Evolutionary conservation across 495 filamentous ascomycete species (phyloP).

Genomic region (Pyrenula massariospora): DNA sequence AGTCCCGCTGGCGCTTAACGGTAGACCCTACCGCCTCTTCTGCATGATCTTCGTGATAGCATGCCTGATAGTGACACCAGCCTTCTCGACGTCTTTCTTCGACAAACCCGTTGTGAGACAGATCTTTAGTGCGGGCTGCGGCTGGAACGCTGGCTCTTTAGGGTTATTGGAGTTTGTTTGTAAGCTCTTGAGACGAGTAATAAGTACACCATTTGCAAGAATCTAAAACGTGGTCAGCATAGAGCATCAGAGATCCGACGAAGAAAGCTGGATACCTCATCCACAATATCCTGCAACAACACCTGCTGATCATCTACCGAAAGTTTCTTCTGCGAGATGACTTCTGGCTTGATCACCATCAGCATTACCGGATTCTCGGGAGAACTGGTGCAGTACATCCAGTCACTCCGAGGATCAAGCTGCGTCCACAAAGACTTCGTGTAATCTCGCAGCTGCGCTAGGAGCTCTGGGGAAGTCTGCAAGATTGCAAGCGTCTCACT

Average conservation of each 20-base stretch:
- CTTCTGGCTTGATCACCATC: constrained; percentile 73
- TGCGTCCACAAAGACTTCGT: constrained; percentile 72
- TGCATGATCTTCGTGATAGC: constrained; percentile 82
- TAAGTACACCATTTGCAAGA: constrained; percentile 74
- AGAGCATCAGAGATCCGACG: neutral
- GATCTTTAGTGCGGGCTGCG: constrained; percentile 74
- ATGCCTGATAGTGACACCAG: constrained; percentile 76
- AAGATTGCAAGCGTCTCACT: constrained; percentile 77
- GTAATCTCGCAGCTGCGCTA: constrained; percentile 67
- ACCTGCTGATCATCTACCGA: constrained; percentile 67
- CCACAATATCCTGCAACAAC: constrained; percentile 78
- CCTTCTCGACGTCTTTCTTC: constrained; percentile 91
- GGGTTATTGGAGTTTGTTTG: constrained; percentile 43
- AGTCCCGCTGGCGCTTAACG: too few relatives aligned
- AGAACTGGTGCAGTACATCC: constrained; percentile 72
- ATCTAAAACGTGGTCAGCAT: constrained; percentile 29
- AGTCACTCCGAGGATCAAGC: constrained; percentile 86
- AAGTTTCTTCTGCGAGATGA: constrained; percentile 57
- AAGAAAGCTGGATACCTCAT: constrained; percentile 55
- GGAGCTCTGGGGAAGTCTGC: constrained; percentile 68
- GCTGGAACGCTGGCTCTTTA: constrained; percentile 48
- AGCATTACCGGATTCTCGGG: constrained; percentile 80
- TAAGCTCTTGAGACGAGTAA: constrained; percentile 72
- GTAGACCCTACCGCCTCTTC: constrained; percentile 30
- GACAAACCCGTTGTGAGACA: constrained; percentile 78